Base-by-base conservation (phyloP, 306 rosid genomes). In the Acacia crassicarpa region DNA sequence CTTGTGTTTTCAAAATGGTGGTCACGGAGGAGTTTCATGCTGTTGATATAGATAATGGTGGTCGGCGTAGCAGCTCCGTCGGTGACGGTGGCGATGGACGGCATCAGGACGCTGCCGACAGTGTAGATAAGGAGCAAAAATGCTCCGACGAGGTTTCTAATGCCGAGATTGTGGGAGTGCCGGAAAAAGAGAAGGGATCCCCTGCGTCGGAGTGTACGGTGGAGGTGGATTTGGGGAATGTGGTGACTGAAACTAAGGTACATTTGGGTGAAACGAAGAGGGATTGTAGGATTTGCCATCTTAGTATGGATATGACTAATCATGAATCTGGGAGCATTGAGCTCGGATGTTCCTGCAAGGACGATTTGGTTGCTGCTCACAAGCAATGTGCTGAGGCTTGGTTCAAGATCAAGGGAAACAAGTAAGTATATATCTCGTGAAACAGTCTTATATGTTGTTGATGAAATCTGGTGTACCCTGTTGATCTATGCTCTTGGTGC, bases 321-420 rank as follows among this genome's bases (percentile, higher is more conserved):
- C 92, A 85, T 49, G 98, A 92, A 85, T 94, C 97, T 84, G 97
- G 94, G 63, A 85, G 97, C 65, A 90, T 94, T 56, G 97, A 94
- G 85, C 77, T 94, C 44, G 97, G 98, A 17, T 94, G 98, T 80
- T 94, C 93, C 78, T 94, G 98, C 25, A 94, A 94, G 83, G 94
- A 90, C 22, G 98, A 94, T 87, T 90, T 94, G 86, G 98, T 96
- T 86, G 97, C 94, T 88, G 94, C 98, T 15, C 98, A 94, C 66
- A 94, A 91, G 51, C 93, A 92, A 12, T 94, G 98, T 90, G 98
- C 97, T 59, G 97, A 94, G 81, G 94, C 97, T 84, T 94, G 97
- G 97, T 94, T 94, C 92, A 91, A 92, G 86, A 92, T 94, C 87
- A 94, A 94, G 90, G 98, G 98, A 5, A 89, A 92, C 86, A 94